Base-by-base conservation (phyloP, 768 basidiomycete species). In the Lentinus brumalis region DNA sequence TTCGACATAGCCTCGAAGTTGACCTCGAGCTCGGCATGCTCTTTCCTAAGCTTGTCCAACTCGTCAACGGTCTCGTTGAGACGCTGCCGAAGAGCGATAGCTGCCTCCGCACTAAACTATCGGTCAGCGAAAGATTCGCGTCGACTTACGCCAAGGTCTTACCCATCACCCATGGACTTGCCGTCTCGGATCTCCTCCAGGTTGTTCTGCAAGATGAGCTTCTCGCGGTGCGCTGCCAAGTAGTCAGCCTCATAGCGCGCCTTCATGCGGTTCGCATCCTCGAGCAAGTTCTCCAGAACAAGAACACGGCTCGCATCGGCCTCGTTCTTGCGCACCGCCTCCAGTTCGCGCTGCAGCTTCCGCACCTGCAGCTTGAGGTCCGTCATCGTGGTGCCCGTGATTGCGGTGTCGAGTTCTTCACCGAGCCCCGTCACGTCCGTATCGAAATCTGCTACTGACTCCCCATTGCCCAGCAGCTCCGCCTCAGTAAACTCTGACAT, bases 231-330 rank as follows among this genome's bases (percentile, higher is more conserved):
- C 15, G 87, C 86, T 1, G 86, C 80, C 12, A 98, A 78, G 71
- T 95, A 97, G 69, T 97, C 94, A 18, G 79, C 77, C 73, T 98
- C 94, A 68, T 96, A 96, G 32, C 94, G 82, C 32, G 84, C 80
- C 79, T 96, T 96, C 87, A 92, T 89, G 64, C 91, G 80, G 62
- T 89, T 96, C 31, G 95, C 92, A 66, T 98, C 96, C 53, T 94
- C 92, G 57, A 98, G 77, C 57, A 96, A 76, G 69, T 93, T 95
- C 75, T 98, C 94, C 30, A 97, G 78, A n/a, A 96, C 92, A 16
- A 94, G 72, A 5, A 95, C 75, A 30, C 86, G 82, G 61, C 89
- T 91, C 7, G 86, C 81, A 69, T 94, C 92, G 6, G 78, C 88
- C 67, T 90, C 87, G 62, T 91, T 88, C 73, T 86, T 86, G 73